Base-by-base conservation (phyloP, 257 asterid genomes). In the Apocynum venetum region DNA sequence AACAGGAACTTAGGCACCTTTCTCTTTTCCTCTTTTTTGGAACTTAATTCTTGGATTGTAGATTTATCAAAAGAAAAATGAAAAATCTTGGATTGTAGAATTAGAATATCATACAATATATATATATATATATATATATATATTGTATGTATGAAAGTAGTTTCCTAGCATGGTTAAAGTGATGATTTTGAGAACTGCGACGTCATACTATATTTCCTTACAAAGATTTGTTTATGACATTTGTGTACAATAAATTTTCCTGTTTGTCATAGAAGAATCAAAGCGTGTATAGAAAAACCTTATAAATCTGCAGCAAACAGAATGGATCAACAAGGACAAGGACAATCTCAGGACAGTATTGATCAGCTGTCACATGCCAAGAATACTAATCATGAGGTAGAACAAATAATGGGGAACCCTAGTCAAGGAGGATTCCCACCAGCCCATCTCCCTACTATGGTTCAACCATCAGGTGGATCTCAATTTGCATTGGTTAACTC, bases 301-400 rank as follows among this genome's bases (percentile, higher is more conserved):
- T 52, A 11, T 51, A 46, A 52, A 47, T 52, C 44, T 61, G 17
- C 43, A n/a, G 59, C 14, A 19, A 73, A 38, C 56, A 80, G 48
- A 77, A 83, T 83, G 86, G 84, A 76, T 59, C 84, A 76, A 19
- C 77, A 76, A 67, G 74, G 46, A 51, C 74, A 70, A 46, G 73
- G 64, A 61, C 82, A 66, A 25, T 46, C 56, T 13, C 80, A 78
- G 12, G 72, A 55, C 2, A n/a, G 56, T 36, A 75, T 14, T 55
- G 80, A 71, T 72, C 81, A 49, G 70, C 55, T 17, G 61, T 17
- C n/a, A 55, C 61, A 17, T 5, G 6, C 6, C 31, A 51, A 11
- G 31, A 25, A 25, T 25, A 25, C 31, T 25, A 25, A 25, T 25
- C 31, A 25, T 25, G 31, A 25, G 31, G 31, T 25, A 25, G 31